Evolutionary conservation across 306 rosid genomes (phyloP), one percentile per base, ranked within the genome.

Genomic region (Alnus rubra): DNA sequence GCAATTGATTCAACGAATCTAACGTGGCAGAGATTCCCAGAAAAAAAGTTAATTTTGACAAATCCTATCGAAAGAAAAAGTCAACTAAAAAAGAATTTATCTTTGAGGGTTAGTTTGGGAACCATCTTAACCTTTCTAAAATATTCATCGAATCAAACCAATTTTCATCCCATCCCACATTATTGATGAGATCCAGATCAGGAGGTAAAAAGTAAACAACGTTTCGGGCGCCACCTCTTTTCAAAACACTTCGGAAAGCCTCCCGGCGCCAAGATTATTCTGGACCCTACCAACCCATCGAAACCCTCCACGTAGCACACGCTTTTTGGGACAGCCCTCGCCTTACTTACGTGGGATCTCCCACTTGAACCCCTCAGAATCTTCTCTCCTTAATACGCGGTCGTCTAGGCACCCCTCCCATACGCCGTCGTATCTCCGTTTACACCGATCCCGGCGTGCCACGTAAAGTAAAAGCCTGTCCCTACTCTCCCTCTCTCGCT

Each of bases 321-420:
- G 3, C 78, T 51, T 69, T 75, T 73, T 77, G 7, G 7, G 45
- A 42, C 45, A 4, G 7, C 88, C 75, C 84, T 30, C 35, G 45
- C 28, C 84, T 77, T 16, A 80, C 89, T 80, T 84, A 75, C 93
- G 91, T 86, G 87, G 90, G 94, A 88, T 90, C 90, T 82, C 78
- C 73, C 80, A 69, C 88, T 75, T 60, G 69, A 71, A 77, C 67
- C 70, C 75, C 70, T 73, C 49, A 60, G 82, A 80, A 76, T 74
- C 76, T 80, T 30, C 76, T 30, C 84, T 60, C 83, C 50, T 78
- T 74, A 72, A 50, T 73, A 64, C 72, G 37, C 80, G 74, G 72
- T 76, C 81, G 62, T 51, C 63, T 37, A 1, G 4, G 1, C 18
- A 8, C 39, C 18, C 5, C 28, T 23, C 37, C n/a, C 13, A 49